Base-by-base conservation (phyloP, 1,284 basidiomycete species). In the Naganishia sp. region DNA sequence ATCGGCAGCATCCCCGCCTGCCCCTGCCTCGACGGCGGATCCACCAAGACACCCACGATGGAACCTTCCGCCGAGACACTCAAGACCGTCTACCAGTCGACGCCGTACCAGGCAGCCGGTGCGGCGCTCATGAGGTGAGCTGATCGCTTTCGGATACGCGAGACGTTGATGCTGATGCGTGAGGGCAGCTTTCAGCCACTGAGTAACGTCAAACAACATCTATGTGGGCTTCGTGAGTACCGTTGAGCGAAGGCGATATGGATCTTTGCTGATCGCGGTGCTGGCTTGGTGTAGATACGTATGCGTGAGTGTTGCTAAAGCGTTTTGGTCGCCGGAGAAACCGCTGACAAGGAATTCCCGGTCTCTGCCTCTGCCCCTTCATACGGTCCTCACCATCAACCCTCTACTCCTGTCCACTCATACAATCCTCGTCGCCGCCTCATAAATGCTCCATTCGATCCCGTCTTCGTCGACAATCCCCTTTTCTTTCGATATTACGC, bases 121-220 rank as follows among this genome's bases (percentile, higher is more conserved):
- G 73, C 74, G 25, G 79, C 77, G 0, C 77, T 82, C 70, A 83
- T 82, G 77, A 73, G 71, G 74, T 74, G 53, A 33, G 72, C 43
- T 42, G n/a, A 28, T 36, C 23, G 15, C n/a, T 0, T 48, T 9
- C 23, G 18, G n/a, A 48, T 15, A 48, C 45, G 18, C 15, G 45
- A 48, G 45, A 18, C 2, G 45, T n/a, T 23, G n/a, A 23, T 7
- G 18, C 11, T 15, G 45, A n/a, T 7, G 18, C 15, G 18, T 45
- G 50, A 23, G 55, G 42, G 23, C 56, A 82, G 78, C 71, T 82
- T 84, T 72, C 74, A 73, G 45, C 84, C 83, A 10, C 79, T 84
- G 52, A 81, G 82, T 49, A 74, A 76, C 31, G 82, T 83, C 55
- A 82, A 84, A 67, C 82, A 84, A 68, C 83, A 84, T 70, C 75